Conservation (phyloP, 371 early-diverging fungal genomes). For the Apophysomyces trapeziformis region DNA sequence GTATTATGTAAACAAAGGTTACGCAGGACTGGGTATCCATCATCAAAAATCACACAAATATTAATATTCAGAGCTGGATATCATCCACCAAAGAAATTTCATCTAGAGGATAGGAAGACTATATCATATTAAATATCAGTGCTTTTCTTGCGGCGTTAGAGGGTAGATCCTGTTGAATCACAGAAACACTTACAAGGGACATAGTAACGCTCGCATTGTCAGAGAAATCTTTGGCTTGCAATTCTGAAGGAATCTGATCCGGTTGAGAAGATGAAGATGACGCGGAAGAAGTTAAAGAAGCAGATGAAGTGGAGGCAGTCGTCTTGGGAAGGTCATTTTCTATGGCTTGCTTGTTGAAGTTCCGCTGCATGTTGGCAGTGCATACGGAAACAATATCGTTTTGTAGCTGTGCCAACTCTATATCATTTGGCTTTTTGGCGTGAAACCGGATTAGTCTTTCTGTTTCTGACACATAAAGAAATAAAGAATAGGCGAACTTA, state of each 20-base stretch:
- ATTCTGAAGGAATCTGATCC: neutral
- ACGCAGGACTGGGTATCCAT: conserved; percentile 27
- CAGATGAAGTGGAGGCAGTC: conserved; percentile 22
- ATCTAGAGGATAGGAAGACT: conserved; percentile 20
- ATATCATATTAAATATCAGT: neutral
- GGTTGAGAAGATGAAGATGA: conserved; percentile 15
- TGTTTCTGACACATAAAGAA: neutral
- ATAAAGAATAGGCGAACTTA: conserved; percentile 20
- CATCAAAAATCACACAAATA: no score
- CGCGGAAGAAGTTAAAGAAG: conserved; percentile 20
- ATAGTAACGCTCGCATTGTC: conserved; percentile 6
- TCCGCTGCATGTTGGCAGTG: conserved; percentile 67
- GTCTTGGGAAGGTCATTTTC: conserved; percentile 11
- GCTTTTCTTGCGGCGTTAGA: neutral
- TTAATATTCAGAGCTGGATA: conserved; percentile 2
- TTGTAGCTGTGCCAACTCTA: conserved; percentile 68
- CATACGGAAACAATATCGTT: conserved; percentile 75
- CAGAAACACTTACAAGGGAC: conserved; percentile 13
- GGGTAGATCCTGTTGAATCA: neutral
- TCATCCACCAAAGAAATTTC: conserved; percentile 17
- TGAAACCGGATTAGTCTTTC: neutral
- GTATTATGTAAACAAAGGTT: conserved; percentile 24
- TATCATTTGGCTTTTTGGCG: conserved; percentile 59
- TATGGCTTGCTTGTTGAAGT: conserved; percentile 1
- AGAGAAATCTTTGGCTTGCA: conserved; percentile 8